Evolutionary conservation across 441 rosid species (phyloP).

Genomic region (Pelargonium cotyledonis): DNA sequence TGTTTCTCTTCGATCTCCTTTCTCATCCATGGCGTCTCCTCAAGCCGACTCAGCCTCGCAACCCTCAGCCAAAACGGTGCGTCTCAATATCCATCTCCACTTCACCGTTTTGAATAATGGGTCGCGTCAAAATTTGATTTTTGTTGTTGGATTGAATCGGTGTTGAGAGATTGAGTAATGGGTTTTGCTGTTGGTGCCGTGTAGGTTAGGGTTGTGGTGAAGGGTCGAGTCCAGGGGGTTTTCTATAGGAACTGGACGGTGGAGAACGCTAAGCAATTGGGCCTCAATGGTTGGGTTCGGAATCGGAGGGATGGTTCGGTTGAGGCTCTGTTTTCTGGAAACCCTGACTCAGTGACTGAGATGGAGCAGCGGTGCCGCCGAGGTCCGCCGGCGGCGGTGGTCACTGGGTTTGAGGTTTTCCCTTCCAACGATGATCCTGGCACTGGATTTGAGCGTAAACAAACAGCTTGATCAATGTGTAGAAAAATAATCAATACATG

Average conservation of each 20-base stretch:
- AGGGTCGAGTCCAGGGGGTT: slow-evolving; percentile 89
- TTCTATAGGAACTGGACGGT: slow-evolving; percentile 84
- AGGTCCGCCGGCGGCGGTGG: slow-evolving; percentile 73
- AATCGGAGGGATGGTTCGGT: slow-evolving; percentile 82
- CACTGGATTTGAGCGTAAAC: slow-evolving; percentile 26
- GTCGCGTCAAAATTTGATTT: too few relatives aligned
- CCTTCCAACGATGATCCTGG: slow-evolving; percentile 68
- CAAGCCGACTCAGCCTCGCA: not conserved
- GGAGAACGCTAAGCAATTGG: slow-evolving; percentile 46
- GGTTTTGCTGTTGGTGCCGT: slow-evolving; percentile 9
- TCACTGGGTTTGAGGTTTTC: slow-evolving; percentile 63
- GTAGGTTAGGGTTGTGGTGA: slow-evolving; percentile 65
- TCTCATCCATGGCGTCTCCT: not conserved
- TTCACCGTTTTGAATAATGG: too few relatives aligned
- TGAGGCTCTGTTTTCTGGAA: slow-evolving; percentile 78
- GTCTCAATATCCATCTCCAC: not conserved
- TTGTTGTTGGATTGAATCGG: not conserved
- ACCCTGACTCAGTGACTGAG: slow-evolving; percentile 50
- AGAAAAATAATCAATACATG: not conserved
- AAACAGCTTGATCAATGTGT: not conserved
- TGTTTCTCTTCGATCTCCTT: not conserved
- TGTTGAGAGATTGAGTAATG: not conserved
- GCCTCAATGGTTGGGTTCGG: slow-evolving; percentile 20
- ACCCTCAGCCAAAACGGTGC: not conserved
- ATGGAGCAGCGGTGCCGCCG: slow-evolving; percentile 85